Evolutionary conservation across 2,329 filamentous ascomycete species (phyloP), one percentile per base, ranked within the genome.

Genomic region (Epichloe sp.): DNA sequence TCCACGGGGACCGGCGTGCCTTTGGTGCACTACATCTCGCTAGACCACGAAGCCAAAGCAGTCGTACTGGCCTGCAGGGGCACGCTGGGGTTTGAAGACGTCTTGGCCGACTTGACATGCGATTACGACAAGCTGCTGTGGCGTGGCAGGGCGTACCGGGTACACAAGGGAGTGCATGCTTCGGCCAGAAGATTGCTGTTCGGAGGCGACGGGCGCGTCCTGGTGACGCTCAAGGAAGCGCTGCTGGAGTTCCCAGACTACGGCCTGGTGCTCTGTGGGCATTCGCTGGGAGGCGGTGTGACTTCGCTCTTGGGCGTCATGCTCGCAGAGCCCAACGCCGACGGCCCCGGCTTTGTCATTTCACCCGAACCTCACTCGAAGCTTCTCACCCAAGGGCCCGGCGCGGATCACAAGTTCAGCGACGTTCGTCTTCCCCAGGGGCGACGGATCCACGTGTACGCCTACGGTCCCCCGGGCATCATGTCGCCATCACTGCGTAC

Each of bases 381-480:
- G 6, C 66, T 71, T 14, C 57, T 74, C 8, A 60, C 66, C 2
- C 58, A 67, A 23, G 57, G 61, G 3, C 59, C 65, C 5, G 53
- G 64, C 3, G 57, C 60, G 1, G 58, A 56, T 31, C 48, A 55
- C n/a, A 57, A 54, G 2, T 53, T 59, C 34, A 56, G 61, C 14
- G 65, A 69, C 17, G 65, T 80, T 35, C 74, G 71, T 17, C 72
- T 89, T 0, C 86, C 86, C 0, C 59, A 82, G 0, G 80, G 82
- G 15, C 77, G 86, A 0, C 82, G 83, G 3, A 84, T 89, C 19
- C 86, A 90, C 58, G 86, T 88, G 12, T 90, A 87, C 62, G 83
- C 86, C 6, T 90, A 88, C 62, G 86, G 86, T 0, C 82, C 85
- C 85, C 85, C 85, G 0, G 79, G 83, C 0, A 84, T 83, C 14